Conservation (phyloP, 139 green algal genomes). For the Volvox reticuliferus region DNA sequence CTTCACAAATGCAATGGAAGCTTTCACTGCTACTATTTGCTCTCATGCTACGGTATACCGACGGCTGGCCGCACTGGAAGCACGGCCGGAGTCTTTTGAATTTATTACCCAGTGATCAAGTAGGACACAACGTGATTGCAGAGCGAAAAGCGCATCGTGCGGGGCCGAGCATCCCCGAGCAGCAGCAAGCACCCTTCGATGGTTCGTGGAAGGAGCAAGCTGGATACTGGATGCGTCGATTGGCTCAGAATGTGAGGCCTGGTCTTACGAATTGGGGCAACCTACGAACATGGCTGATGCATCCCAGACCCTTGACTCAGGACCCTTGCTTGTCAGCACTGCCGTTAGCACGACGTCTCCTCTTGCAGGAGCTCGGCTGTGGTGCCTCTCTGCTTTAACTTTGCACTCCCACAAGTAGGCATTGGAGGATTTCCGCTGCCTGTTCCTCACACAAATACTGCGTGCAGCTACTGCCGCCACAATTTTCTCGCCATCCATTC, state of each 20-base stretch:
- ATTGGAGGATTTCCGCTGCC: too few relatives aligned
- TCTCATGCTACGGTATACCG: not conserved
- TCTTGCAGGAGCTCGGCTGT: too few relatives aligned
- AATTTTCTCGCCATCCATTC: too few relatives aligned
- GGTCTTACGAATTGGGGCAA: not conserved
- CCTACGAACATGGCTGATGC: too few relatives aligned
- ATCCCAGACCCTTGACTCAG: too few relatives aligned
- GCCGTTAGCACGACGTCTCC: too few relatives aligned
- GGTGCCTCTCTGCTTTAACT: too few relatives aligned
- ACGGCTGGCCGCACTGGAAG: slow-evolving; percentile 8
- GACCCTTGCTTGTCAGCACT: too few relatives aligned
- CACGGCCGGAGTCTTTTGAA: not conserved
- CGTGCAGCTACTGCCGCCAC: too few relatives aligned
- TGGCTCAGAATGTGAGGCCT: not conserved
- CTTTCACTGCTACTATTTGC: not conserved
- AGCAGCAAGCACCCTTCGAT: not conserved
- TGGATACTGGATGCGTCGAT: slow-evolving; percentile 8
- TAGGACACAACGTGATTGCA: not conserved
- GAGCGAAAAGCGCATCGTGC: not conserved
- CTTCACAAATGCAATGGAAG: not conserved
- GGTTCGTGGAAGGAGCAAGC: not conserved
- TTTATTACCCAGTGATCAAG: not conserved
- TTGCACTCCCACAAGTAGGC: too few relatives aligned
- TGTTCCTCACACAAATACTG: too few relatives aligned
- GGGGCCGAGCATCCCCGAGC: not conserved